Evolutionary conservation across 495 filamentous ascomycete species (phyloP), one percentile per base, ranked within the genome.

Genomic region (Penicillium paxilli): DNA sequence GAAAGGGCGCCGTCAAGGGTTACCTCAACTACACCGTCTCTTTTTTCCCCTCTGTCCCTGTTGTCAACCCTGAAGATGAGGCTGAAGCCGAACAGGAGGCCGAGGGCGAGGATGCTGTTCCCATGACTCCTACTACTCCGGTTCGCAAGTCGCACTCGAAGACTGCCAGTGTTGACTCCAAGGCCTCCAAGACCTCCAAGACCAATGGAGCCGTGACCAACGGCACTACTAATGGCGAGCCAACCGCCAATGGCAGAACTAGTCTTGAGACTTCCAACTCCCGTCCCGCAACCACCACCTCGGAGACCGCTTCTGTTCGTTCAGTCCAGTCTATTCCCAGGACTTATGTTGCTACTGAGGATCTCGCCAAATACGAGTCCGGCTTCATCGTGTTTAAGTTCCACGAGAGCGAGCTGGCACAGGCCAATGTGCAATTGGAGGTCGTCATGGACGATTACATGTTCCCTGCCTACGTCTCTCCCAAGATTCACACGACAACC

Each of bases 361-460:
- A 97, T 59, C 77, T 99, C 24, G 58, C 84, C 30, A 85, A 87
- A 63, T 85, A 97, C 62, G 92, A 96, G 68, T 93, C 91, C 47
- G 94, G 94, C 33, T 82, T 99, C 45, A 78, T 99, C 49, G 89
- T 98, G 41, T 98, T 98, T 83, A 92, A 91, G 64, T 80, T 99
- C 52, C 86, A 96, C 61, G 91, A 97, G 54, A 91, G 85, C 23
- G 83, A 95, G 35, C 77, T 98, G 54, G 80, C 87, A 14, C 86
- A 89, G 51, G 84, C 76, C 42, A 82, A 91, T 59, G 87, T 85
- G 20, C 85, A 90, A 60, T 73, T 99, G 28, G 92, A 99, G 63
- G 85, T 98, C 17, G 64, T 95, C 41, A 92, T 98, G 71, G 94
- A 99, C 69, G 94, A 99, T 62, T 90, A 92, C 80, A 80, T 88